A percentile compares a stretch with the other conserved stretches of the same genome.
Evolutionary conservation across 2,329 filamentous ascomycete genomes (phyloP).

Genomic region (Cadophora sp.): DNA sequence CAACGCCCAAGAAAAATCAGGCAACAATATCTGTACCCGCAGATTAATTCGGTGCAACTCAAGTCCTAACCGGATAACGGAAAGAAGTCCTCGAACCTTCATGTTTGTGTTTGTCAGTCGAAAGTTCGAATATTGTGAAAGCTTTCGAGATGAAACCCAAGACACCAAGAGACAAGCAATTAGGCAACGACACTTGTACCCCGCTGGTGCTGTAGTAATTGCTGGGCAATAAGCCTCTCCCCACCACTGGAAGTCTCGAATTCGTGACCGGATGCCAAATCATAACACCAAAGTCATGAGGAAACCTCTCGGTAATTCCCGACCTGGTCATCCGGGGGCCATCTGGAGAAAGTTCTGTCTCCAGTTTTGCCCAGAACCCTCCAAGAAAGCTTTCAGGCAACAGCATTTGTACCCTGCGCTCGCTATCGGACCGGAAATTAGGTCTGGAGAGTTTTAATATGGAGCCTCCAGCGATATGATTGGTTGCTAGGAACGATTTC

Average conservation of each 20-base stretch:
- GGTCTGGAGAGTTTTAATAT: not conserved
- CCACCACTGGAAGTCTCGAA: not conserved
- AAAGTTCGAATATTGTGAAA: not conserved
- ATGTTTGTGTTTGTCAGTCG: not conserved
- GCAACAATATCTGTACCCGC: constrained; percentile 6
- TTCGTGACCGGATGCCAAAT: constrained; percentile 1
- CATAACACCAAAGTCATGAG: not conserved
- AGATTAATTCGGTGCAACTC: not conserved
- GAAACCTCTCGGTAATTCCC: not conserved
- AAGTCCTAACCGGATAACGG: not conserved
- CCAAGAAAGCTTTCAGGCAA: constrained; percentile 8
- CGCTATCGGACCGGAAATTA: constrained; percentile 13
- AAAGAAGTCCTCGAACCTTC: not conserved
- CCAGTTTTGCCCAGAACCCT: not conserved
- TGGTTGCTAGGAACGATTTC: not conserved
- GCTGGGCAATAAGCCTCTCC: not conserved
- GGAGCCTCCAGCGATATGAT: not conserved
- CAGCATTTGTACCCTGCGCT: constrained; percentile 10
- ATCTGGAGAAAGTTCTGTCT: constrained; percentile 4
- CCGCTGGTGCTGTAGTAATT: not conserved
- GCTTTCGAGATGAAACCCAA: not conserved
- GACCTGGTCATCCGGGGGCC: not conserved
- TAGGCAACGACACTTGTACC: constrained; percentile 13
- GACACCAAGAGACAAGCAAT: not conserved
- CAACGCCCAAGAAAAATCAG: not conserved